phyloP scores from a whole-genome alignment of 1,284 basidiomycete genomes.

The Boletus semigastroideus region DNA sequence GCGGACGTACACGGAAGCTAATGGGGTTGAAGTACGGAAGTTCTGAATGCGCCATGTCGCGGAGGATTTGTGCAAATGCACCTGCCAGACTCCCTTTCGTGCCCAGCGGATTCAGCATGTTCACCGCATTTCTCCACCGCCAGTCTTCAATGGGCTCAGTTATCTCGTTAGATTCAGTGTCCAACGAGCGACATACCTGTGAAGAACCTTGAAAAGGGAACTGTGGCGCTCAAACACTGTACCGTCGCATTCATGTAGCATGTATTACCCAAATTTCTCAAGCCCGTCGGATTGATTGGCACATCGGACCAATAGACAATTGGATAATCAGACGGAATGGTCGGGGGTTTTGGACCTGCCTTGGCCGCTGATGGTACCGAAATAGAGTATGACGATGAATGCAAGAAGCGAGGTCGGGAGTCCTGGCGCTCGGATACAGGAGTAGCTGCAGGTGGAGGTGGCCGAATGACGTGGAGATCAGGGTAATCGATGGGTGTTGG shows the following conservation, averaged over 20 bases:
- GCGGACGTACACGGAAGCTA: conserved; percentile 74
- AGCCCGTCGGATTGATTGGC: conserved; percentile 78
- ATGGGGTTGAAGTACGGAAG: conserved; percentile 83
- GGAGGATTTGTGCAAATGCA: conserved; percentile 82
- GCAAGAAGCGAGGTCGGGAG: conserved; percentile 50
- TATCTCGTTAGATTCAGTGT: neutral
- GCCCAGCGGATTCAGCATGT: conserved; percentile 84
- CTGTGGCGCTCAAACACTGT: conserved; percentile 91
- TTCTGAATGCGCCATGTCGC: conserved; percentile 88
- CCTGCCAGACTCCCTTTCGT: conserved; percentile 84
- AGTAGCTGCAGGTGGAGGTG: conserved; percentile 73
- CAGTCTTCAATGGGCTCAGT: conserved; percentile 56
- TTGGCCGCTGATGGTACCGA: conserved; percentile 16
- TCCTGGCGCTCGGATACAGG: conserved; percentile 69
- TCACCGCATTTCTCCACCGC: conserved; percentile 85
- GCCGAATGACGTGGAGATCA: conserved; percentile 67
- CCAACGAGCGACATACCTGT: conserved; percentile 50
- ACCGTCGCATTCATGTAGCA: conserved; percentile 99
- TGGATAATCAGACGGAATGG: conserved; percentile 69
- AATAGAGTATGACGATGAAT: conserved; percentile 33
- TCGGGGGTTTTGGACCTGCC: conserved; percentile 48
- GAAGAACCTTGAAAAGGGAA: conserved; percentile 90
- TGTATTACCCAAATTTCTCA: conserved; percentile 97
- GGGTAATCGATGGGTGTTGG: conserved; percentile 76
- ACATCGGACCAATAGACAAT: conserved; percentile 80